A percentile compares a stretch with the other conserved stretches of the same genome.
Conservation (phyloP, 1,284 basidiomycete species). For the Leccinum fallax region DNA sequence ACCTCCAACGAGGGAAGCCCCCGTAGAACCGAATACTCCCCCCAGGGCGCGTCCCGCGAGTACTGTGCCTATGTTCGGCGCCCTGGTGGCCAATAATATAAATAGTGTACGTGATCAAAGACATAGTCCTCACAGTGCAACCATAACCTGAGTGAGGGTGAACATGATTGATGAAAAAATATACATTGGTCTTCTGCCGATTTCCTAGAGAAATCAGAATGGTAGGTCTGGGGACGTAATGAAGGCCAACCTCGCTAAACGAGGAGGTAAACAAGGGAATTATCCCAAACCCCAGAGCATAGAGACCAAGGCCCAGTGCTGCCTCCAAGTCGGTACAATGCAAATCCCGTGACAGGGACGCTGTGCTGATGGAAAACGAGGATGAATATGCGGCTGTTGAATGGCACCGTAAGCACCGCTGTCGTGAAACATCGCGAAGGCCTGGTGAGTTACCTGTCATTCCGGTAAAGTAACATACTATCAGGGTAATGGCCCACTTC, state of each 20-base stretch:
- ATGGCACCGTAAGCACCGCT: neutral
- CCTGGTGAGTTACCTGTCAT: conserved; percentile 13
- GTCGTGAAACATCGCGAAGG: neutral
- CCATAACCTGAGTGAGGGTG: conserved; percentile 41
- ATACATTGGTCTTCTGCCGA: conserved; percentile 51
- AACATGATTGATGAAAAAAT: conserved; percentile 42
- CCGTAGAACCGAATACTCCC: conserved; percentile 46
- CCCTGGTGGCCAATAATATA: conserved; percentile 12
- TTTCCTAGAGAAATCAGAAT: conserved; percentile 34
- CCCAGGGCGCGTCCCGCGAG: conserved; percentile 26
- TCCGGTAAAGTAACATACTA: conserved; percentile 20
- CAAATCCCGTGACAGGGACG: conserved; percentile 46
- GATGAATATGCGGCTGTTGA: conserved; percentile 35
- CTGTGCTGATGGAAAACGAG: conserved; percentile 43
- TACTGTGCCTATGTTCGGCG: conserved; percentile 31
- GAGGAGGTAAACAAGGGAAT: conserved; percentile 49
- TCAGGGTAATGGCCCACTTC: conserved; percentile 33
- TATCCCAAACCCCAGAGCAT: conserved; percentile 48
- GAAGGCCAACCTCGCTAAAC: conserved; percentile 41
- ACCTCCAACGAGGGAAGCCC: conserved; percentile 62
- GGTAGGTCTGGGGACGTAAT: neutral
- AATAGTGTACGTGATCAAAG: neutral
- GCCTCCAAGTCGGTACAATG: conserved; percentile 39
- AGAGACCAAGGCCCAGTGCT: conserved; percentile 42
- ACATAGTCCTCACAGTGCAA: conserved; percentile 39